Percentiles rank a stretch among this genome's conserved stretches.
These are phyloP conservation scores for Aspergillus carbonarius DNA, from an alignment of 2,329 filamentous ascomycete genomes.

Conservation along the genomic window DNA sequence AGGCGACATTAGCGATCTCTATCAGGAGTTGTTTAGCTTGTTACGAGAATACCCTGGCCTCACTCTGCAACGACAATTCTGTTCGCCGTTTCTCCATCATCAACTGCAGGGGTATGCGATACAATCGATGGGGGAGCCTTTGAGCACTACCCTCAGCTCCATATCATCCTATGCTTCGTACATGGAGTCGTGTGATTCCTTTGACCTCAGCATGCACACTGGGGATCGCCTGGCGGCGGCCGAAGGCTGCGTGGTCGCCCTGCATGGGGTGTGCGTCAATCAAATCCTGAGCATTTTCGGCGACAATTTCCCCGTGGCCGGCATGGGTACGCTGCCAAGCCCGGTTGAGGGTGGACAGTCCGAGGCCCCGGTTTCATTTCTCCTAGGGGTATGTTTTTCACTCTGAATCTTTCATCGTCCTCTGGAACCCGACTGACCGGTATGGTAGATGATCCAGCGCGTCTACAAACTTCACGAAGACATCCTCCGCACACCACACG, in stretches of 20 bases:
- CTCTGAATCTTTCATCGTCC: neutral
- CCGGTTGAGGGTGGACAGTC: conserved; percentile 1
- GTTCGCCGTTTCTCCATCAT: conserved; percentile 19
- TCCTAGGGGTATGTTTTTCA: conserved; percentile 11
- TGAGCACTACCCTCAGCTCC: conserved; percentile 14
- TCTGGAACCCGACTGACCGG: neutral
- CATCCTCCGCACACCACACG: conserved; percentile 8
- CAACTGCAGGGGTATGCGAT: conserved; percentile 14
- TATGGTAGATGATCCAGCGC: conserved; percentile 13
- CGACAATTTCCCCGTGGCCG: conserved; percentile 4
- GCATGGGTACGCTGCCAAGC: neutral
- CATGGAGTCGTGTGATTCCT: conserved; percentile 11
- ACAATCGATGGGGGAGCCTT: conserved; percentile 15
- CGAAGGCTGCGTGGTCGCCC: conserved; percentile 16
- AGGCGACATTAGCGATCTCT: neutral
- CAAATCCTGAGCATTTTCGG: conserved; percentile 19
- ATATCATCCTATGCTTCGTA: conserved; percentile 14
- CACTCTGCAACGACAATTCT: conserved; percentile 16
- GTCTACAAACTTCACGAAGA: conserved; percentile 11
- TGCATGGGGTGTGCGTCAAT: conserved; percentile 19
- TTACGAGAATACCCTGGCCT: conserved; percentile 15
- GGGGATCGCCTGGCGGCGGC: conserved; percentile 12
- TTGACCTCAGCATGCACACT: conserved; percentile 14
- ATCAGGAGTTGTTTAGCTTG: conserved; percentile 10
- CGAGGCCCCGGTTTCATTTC: conserved; percentile 12